Evolutionary conservation across 495 filamentous ascomycete species (phyloP).

Genomic region (Penicillium salamii): DNA sequence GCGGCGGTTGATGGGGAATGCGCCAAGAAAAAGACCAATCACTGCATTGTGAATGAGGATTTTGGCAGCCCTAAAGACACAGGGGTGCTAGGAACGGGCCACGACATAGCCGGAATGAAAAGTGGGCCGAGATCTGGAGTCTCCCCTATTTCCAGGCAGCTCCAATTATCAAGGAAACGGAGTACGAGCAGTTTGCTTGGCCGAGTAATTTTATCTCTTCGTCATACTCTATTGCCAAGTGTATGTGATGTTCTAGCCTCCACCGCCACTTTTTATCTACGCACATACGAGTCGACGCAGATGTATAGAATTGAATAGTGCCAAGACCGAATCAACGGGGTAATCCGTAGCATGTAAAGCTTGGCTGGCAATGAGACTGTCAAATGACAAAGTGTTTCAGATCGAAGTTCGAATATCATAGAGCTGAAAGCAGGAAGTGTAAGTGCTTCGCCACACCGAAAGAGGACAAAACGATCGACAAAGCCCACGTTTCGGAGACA

Average conservation of each 20-base stretch:
- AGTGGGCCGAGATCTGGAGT: conserved; percentile 14
- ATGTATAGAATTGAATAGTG: no score
- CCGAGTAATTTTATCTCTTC: no score
- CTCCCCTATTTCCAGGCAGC: neutral
- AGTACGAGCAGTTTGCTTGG: no score
- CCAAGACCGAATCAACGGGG: neutral
- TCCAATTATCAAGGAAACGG: no score
- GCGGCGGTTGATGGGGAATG: conserved; percentile 1
- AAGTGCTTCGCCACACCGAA: conserved; percentile 4
- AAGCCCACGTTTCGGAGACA: conserved; percentile 8
- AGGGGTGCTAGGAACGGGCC: conserved; percentile 16
- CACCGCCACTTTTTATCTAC: neutral
- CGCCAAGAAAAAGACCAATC: neutral
- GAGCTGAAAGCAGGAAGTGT: neutral
- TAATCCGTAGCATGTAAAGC: neutral
- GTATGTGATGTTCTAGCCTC: neutral
- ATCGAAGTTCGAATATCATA: neutral
- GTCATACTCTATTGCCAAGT: no score
- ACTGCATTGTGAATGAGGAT: neutral
- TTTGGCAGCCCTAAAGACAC: conserved; percentile 8
- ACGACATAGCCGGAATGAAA: conserved; percentile 18
- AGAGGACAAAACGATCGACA: neutral
- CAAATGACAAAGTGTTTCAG: neutral
- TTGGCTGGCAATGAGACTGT: neutral
- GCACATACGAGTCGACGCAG: no score